A percentile compares a stretch with the other conserved stretches of the same genome.
Evolutionary conservation across 352 stramenopile species (phyloP).

Genomic region (Pythium grandisporangium): DNA sequence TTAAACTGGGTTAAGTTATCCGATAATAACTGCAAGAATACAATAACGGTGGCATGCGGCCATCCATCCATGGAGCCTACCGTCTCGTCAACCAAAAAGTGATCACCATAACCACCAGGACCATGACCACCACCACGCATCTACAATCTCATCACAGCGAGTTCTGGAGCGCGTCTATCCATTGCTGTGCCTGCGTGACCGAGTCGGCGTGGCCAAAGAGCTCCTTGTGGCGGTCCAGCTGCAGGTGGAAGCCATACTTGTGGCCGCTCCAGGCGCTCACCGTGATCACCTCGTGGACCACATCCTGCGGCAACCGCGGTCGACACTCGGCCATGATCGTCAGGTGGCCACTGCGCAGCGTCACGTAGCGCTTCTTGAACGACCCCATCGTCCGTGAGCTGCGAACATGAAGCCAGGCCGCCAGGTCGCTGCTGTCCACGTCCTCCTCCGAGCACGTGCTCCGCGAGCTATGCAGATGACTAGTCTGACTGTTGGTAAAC

Average conservation of each 20-base stretch:
- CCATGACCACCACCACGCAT: too few relatives aligned
- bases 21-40: too few relatives aligned
- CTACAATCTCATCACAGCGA: slow-evolving; percentile 2
- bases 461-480: too few relatives aligned
- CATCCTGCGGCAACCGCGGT: slow-evolving; percentile 22
- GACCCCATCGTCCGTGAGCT: slow-evolving; percentile 19
- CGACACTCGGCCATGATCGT: slow-evolving; percentile 22
- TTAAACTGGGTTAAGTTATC: too few relatives aligned
- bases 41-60: too few relatives aligned
- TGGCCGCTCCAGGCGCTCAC: slow-evolving; percentile 28
- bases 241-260: slow-evolving; percentile 32
- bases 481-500: too few relatives aligned
- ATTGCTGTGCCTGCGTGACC: slow-evolving; percentile 32
- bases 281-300: slow-evolving; percentile 35
- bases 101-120: too few relatives aligned
- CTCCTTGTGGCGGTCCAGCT: slow-evolving; percentile 44
- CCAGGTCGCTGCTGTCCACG: slow-evolving; percentile 21
- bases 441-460: slow-evolving; percentile 34
- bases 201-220: slow-evolving; percentile 35
- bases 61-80: too few relatives aligned
- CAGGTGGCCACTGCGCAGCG: slow-evolving; percentile 32
- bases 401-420: slow-evolving; percentile 38
- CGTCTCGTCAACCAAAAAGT: too few relatives aligned
- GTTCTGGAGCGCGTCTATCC: slow-evolving; percentile 42
- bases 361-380: slow-evolving; percentile 57